A percentile compares a stretch with the other conserved stretches of the same genome.
Evolutionary conservation across 2,329 filamentous ascomycete species (phyloP).

Genomic region (Mycosphaerella arachidis): DNA sequence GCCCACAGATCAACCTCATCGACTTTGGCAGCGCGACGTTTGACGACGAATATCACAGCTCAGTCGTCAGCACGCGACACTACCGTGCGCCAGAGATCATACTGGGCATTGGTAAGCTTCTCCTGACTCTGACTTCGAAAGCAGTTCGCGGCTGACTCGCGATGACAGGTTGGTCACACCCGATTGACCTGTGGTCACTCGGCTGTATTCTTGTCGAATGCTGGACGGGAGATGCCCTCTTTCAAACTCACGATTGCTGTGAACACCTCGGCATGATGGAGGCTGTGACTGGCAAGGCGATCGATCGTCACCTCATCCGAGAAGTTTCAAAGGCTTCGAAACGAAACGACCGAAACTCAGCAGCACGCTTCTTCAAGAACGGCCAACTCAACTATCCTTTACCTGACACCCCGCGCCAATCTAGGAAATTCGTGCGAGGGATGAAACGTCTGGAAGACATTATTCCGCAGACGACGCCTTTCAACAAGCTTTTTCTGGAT

Average conservation of each 20-base stretch:
- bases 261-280: conserved; percentile 69
- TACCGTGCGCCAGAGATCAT: conserved; percentile 66
- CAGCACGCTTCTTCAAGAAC: conserved; percentile 30
- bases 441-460: conserved; percentile 61
- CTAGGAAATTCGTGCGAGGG: conserved; percentile 62
- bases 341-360: conserved; percentile 28
- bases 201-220: conserved; percentile 66
- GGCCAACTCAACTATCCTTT: conserved; percentile 61
- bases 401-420: conserved; percentile 58
- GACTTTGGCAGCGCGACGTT: conserved; percentile 66
- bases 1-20: conserved; percentile 63
- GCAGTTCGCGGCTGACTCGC: neutral
- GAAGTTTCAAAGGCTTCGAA: conserved; percentile 29
- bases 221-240: conserved; percentile 63
- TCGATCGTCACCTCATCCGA: conserved; percentile 32
- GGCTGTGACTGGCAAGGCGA: conserved; percentile 31
- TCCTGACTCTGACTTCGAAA: neutral
- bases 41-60: conserved; percentile 65
- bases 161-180: conserved; percentile 55
- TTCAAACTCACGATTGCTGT: conserved; percentile 65
- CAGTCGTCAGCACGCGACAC: conserved; percentile 62
- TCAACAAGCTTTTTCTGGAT: conserved; percentile 61
- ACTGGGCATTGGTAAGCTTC: conserved; percentile 50
- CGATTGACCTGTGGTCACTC: conserved; percentile 67
- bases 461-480: conserved; percentile 53